Conservation (phyloP, 441 rosid genomes). For the Gossypium schwendimanii region DNA sequence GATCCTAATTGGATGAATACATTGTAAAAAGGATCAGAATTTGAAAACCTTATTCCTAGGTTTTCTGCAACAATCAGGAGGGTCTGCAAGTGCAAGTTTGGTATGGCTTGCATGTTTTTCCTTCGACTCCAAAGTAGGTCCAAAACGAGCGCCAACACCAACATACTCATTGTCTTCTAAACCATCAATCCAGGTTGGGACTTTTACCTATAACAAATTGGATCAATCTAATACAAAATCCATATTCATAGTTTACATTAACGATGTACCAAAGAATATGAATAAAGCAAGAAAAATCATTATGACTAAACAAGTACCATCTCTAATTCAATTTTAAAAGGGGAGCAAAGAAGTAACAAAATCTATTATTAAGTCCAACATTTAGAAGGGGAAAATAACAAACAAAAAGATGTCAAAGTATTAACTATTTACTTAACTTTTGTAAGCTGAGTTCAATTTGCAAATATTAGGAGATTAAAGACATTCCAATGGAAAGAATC, state of each 20-base stretch:
- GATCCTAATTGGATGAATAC: conserved; percentile 5
- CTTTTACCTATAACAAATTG: conserved; percentile 39
- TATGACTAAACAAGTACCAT: background rate
- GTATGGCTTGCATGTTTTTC: conserved; percentile 43
- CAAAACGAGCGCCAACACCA: conserved; percentile 56
- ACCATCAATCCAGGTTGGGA: conserved; percentile 37
- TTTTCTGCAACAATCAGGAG: conserved; percentile 42
- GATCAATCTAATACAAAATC: background rate
- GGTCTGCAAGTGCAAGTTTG: conserved; percentile 38
- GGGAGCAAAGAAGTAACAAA: background rate
- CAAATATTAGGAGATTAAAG: background rate
- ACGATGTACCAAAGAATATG: background rate
- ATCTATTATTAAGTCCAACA: background rate
- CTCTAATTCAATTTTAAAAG: background rate
- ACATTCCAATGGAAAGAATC: background rate
- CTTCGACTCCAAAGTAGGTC: conserved; percentile 44
- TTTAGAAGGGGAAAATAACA: background rate
- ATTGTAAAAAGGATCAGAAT: background rate
- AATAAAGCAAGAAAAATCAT: background rate
- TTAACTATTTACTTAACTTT: background rate
- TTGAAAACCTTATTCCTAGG: conserved; percentile 40
- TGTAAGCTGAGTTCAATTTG: background rate
- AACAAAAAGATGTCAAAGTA: background rate
- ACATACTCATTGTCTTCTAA: conserved; percentile 39
- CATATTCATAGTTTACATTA: background rate